phyloP scores from a whole-genome alignment of 257 asterid species.

The Fraxinus pennsylvanica region DNA sequence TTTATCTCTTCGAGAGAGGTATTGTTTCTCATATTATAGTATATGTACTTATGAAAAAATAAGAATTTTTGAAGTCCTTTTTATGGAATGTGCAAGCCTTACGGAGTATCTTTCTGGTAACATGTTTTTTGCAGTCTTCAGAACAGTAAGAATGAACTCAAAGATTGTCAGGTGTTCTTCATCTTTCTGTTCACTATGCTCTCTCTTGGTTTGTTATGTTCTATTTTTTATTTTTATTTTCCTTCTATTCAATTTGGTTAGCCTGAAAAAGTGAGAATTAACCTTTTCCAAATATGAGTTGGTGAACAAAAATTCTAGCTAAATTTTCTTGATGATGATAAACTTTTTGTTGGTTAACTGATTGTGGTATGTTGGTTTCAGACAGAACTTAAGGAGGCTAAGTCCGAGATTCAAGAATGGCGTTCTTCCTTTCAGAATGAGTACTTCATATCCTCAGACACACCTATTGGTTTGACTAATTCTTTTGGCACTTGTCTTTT shows the following conservation, averaged over 20 bases:
- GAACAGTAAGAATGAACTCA: constrained; percentile 78
- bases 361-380: constrained; percentile 35
- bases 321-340: neutral
- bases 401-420: constrained; percentile 91
- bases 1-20: constrained; percentile 94
- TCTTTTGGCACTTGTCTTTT: constrained; percentile 4
- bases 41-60: neutral
- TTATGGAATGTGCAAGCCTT: constrained; percentile 4
- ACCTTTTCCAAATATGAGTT: neutral
- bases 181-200: neutral
- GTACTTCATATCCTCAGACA: constrained; percentile 58
- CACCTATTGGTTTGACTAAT: constrained; percentile 66
- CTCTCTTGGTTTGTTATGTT: neutral
- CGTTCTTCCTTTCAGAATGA: constrained; percentile 86
- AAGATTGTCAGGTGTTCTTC: constrained; percentile 68
- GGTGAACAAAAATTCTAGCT: neutral
- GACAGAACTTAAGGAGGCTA: constrained; percentile 77
- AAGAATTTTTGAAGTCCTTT: neutral
- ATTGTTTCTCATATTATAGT: constrained; percentile 14
- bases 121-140: constrained; percentile 63
- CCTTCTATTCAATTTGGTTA: neutral
- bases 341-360: neutral
- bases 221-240: neutral
- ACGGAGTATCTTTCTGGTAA: constrained; percentile 19
- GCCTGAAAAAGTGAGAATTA: neutral